These are phyloP conservation scores for Medicago lupulina DNA, from an alignment of 306 rosid genomes.

Conservation along the genomic window DNA sequence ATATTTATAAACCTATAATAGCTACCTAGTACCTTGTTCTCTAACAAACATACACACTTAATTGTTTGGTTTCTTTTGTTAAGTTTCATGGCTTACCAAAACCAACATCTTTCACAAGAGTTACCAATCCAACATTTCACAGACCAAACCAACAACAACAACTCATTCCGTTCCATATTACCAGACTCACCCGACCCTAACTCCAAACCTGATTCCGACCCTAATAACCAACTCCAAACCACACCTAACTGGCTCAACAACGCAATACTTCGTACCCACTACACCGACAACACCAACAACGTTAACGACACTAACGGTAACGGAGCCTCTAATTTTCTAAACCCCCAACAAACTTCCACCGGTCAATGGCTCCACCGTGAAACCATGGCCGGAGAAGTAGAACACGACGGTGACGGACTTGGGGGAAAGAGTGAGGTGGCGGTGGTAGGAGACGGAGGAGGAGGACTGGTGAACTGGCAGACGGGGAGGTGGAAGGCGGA, in stretches of 20 bases:
- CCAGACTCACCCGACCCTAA: conserved; percentile 60
- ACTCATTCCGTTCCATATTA: conserved; percentile 43
- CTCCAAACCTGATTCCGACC: conserved; percentile 52
- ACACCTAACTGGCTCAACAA: conserved; percentile 86
- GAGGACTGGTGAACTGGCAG: conserved; percentile 78
- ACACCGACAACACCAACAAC: conserved; percentile 37
- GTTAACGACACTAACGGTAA: not conserved
- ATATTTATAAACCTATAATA: too few relatives aligned
- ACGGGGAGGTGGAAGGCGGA: conserved; percentile 82
- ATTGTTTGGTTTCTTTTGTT: not conserved
- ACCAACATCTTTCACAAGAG: conserved; percentile 68
- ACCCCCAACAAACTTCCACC: conserved; percentile 67
- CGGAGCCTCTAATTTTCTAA: conserved; percentile 59
- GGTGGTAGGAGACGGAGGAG: conserved; percentile 51
- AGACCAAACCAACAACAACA: conserved; percentile 47
- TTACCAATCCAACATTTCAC: conserved; percentile 75
- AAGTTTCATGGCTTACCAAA: conserved; percentile 71
- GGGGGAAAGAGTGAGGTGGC: conserved; percentile 3
- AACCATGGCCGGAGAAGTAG: conserved; percentile 46
- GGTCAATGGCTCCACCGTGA: conserved; percentile 78
- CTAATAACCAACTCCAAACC: conserved; percentile 56
- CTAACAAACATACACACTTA: not conserved
- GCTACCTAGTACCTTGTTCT: not conserved
- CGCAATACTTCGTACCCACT: conserved; percentile 77
- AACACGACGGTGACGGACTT: conserved; percentile 25